A percentile compares a stretch with the other conserved stretches of the same genome.
Conservation (phyloP, 23 red algal genomes). For the Cyanidioschyzon merolae region DNA sequence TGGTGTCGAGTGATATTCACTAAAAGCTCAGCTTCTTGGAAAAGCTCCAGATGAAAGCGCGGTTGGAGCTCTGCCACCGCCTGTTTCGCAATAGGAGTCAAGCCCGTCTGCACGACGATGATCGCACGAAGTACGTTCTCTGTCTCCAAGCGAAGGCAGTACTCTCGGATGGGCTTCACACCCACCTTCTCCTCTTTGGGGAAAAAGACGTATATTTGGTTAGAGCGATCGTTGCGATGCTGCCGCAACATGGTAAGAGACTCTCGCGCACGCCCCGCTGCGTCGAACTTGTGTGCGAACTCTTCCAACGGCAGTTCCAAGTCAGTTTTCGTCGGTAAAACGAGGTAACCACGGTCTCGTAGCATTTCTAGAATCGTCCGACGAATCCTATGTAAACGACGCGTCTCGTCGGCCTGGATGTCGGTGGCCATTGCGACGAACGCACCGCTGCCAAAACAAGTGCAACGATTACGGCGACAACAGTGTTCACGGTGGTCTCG, state of each 20-base stretch:
- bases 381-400: slow-evolving; percentile 54
- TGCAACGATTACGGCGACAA: too few relatives aligned
- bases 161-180: slow-evolving; percentile 51
- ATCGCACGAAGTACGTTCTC: slow-evolving; percentile 63
- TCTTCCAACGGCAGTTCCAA: slow-evolving; percentile 42
- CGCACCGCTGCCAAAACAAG: too few relatives aligned
- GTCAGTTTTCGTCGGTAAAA: slow-evolving; percentile 36
- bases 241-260: slow-evolving; percentile 67
- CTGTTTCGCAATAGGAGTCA: slow-evolving; percentile 71
- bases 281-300: slow-evolving; percentile 45
- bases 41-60: slow-evolving; percentile 61
- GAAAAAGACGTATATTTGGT: slow-evolving; percentile 95
- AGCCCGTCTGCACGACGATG: slow-evolving; percentile 57
- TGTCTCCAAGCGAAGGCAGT: slow-evolving; percentile 54
- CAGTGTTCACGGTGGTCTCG: too few relatives aligned
- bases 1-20: slow-evolving; percentile 93
- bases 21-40: slow-evolving; percentile 76
- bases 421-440: background rate
- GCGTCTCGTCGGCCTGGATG: slow-evolving; percentile 34
- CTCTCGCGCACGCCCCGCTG: slow-evolving; percentile 46
- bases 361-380: slow-evolving; percentile 87
- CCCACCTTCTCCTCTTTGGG: slow-evolving; percentile 53
- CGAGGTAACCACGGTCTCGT: slow-evolving; percentile 75
- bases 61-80: slow-evolving; percentile 46
- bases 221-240: slow-evolving; percentile 35